Conservation (phyloP, 2,329 filamentous ascomycete genomes). For the Alternaria metachromatica region DNA sequence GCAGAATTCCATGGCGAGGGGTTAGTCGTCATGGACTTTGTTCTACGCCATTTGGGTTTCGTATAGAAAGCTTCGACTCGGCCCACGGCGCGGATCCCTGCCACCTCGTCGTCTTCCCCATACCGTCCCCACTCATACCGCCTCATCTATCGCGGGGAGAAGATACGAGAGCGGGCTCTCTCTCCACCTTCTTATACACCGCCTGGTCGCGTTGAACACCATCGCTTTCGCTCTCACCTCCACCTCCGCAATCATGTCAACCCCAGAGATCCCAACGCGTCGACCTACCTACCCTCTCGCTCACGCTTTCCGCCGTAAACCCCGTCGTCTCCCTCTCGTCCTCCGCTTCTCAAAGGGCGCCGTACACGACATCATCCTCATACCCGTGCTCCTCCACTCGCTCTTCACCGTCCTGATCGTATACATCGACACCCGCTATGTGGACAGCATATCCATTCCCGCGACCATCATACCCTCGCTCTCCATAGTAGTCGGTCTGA, state of each 20-base stretch:
- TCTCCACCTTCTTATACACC: background rate
- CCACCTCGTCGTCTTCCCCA: constrained; percentile 9
- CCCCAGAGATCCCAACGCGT: constrained; percentile 23
- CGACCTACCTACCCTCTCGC: constrained; percentile 55
- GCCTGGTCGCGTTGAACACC: background rate
- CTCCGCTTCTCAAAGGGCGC: constrained; percentile 70
- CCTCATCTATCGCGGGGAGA: constrained; percentile 7
- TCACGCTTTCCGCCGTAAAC: constrained; percentile 55
- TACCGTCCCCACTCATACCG: constrained; percentile 3
- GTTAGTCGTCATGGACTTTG: background rate
- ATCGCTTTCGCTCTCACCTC: background rate
- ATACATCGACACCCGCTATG: constrained; percentile 60
- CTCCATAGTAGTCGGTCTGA: constrained; percentile 70
- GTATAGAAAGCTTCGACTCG: background rate
- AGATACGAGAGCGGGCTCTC: constrained; percentile 1
- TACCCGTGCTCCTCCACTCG: constrained; percentile 65
- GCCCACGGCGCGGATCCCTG: constrained; percentile 4
- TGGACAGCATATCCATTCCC: constrained; percentile 61
- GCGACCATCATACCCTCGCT: constrained; percentile 67
- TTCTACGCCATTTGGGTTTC: background rate
- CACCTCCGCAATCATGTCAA: constrained; percentile 7
- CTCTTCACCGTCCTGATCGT: constrained; percentile 65
- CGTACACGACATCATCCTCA: constrained; percentile 64
- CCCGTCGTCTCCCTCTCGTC: constrained; percentile 66
- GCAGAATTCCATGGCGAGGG: background rate